A percentile compares a stretch with the other conserved stretches of the same genome.
Conservation (phyloP, 2,329 filamentous ascomycete species). For the Dactylonectria estremocensis region DNA sequence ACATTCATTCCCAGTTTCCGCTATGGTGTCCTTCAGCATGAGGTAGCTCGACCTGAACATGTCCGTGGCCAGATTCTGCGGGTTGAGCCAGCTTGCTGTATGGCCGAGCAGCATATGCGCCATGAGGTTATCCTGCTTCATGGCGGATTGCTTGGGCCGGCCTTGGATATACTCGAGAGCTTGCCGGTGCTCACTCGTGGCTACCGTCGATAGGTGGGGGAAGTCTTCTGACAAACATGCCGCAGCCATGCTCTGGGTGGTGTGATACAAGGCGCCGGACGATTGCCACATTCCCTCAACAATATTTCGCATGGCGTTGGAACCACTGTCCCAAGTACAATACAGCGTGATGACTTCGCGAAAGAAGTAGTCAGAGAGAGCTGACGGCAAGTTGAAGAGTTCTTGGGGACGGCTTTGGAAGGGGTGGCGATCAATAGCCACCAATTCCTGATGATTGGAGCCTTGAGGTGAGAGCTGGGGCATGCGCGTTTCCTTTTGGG, state of each 20-base stretch:
- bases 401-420: conserved; percentile 15
- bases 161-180: conserved; percentile 27
- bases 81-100: conserved; percentile 40
- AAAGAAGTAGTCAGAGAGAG: conserved; percentile 42
- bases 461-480: neutral
- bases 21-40: conserved; percentile 15
- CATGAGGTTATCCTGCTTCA: conserved; percentile 27
- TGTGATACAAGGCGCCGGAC: conserved; percentile 38
- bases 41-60: conserved; percentile 31
- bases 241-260: conserved; percentile 45
- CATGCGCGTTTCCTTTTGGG: neutral
- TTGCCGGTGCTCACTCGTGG: conserved; percentile 29
- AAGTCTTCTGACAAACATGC: conserved; percentile 42
- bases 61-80: conserved; percentile 38
- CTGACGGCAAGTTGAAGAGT: conserved; percentile 29
- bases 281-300: conserved; percentile 40
- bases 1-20: conserved; percentile 4
- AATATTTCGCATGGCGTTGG: conserved; percentile 42
- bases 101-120: conserved; percentile 37
- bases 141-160: neutral
- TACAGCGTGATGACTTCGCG: conserved; percentile 42
- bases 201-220: conserved; percentile 28
- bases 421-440: neutral
- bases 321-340: conserved; percentile 40
- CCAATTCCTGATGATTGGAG: neutral